phyloP scores from a whole-genome alignment of 2,329 filamentous ascomycete species.

The Hymenoscyphus albidus region DNA sequence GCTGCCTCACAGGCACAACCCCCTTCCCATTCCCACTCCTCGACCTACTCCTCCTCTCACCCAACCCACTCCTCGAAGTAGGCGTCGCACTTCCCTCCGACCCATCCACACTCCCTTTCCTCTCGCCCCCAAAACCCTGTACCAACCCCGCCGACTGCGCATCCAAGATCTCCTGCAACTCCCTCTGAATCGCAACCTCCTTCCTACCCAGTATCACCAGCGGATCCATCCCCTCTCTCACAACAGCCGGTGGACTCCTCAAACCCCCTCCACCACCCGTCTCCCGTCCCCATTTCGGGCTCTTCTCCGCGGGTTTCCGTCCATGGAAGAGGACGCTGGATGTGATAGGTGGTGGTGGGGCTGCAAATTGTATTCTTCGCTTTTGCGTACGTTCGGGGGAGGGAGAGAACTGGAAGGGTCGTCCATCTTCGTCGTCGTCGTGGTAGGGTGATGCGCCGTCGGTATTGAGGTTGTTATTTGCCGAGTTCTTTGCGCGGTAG shows the following conservation, averaged over 20 bases:
- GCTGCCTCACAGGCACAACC: constrained; percentile 60
- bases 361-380: constrained; percentile 30
- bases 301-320: not conserved
- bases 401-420: constrained; percentile 10
- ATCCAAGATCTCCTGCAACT: constrained; percentile 56
- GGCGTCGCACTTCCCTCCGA: constrained; percentile 39
- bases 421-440: not conserved
- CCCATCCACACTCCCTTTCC: constrained; percentile 34
- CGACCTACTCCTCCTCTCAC: constrained; percentile 17
- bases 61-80: constrained; percentile 21
- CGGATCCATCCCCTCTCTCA: constrained; percentile 25
- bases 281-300: not conserved
- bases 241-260: constrained; percentile 8
- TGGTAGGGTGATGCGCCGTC: not conserved
- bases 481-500: constrained; percentile 20
- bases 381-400: constrained; percentile 19
- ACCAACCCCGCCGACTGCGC: constrained; percentile 50
- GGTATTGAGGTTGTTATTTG: constrained; percentile 4
- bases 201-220: constrained; percentile 43
- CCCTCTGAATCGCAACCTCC: constrained; percentile 51
- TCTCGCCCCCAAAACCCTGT: constrained; percentile 28
- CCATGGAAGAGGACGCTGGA: constrained; percentile 18
- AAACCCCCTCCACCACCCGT: not conserved
- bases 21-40: constrained; percentile 15
- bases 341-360: constrained; percentile 32